Base-by-base conservation (phyloP, 768 basidiomycete species). In the Coprinopsis cinerea region DNA sequence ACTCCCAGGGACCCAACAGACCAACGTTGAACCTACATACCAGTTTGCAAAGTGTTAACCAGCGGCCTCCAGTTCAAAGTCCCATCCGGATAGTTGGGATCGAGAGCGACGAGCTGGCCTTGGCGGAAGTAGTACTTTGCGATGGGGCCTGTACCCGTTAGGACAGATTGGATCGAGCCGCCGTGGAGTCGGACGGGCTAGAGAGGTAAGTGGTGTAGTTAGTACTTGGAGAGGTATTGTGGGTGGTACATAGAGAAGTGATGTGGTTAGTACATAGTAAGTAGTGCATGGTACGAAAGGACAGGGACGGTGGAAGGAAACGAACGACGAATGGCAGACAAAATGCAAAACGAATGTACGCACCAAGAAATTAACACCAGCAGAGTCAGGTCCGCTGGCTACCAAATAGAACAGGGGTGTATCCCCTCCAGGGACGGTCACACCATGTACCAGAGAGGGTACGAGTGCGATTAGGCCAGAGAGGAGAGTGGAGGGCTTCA, bases 381-480 rank as follows among this genome's bases (percentile, higher is more conserved):
- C 49, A n/a, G 55, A 24, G 23, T 49, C 56, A 13, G 53, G 32
- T 26, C 56, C 58, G 17, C 48, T 52, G 1, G 68, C 56, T 17
- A 70, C 64, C 22, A 70, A 58, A 51, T 70, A 66, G 58, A 70
- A 68, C 2, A 57, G 48, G 6, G 68, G 67, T 0, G 67, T 66
- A 49, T 60, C 59, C 2, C 64, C 66, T 40, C 61, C 60, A 22
- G 67, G 66, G 17, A 51, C 24, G 6, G 14, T 36, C 5, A 51
- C 41, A 1, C 24, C 49, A 10, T 41, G 35, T 18, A 51, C 42
- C 20, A 51, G 37, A 23, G 40, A 4, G 13, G 39, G 35, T 10
- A 34, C 39, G 11, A 40, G 23, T 30, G 48, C 27, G 18, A 25
- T 17, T 35, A 49, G 47, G 17, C 26, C 14, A n/a, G 39, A 7